phyloP scores from a whole-genome alignment of 1,139 yeast genomes.

The Chernovozyma aurita region DNA sequence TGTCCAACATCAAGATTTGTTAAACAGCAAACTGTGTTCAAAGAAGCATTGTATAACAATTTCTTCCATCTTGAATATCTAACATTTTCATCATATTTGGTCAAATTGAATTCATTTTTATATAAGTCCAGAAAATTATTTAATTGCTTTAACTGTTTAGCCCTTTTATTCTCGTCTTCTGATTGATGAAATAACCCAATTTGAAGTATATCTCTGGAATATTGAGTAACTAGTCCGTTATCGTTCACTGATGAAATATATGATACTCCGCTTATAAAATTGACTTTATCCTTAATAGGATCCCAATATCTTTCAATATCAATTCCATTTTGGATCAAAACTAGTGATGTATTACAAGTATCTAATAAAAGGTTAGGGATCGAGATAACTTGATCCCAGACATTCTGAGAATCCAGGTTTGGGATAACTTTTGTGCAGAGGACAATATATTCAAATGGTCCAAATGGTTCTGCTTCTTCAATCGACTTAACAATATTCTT shows the following conservation, averaged over 20 bases:
- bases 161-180: not conserved
- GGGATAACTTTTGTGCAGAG: constrained; percentile 33
- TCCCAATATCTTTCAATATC: constrained; percentile 27
- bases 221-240: constrained; percentile 16
- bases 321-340: constrained; percentile 30
- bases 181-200: constrained; percentile 18
- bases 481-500: constrained; percentile 19
- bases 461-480: constrained; percentile 18
- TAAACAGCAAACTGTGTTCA: constrained; percentile 31
- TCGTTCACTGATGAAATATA: constrained; percentile 21
- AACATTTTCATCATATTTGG: constrained; percentile 18
- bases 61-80: constrained; percentile 28
- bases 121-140: constrained; percentile 22
- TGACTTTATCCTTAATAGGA: constrained; percentile 11
- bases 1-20: constrained; percentile 27
- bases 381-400: constrained; percentile 21
- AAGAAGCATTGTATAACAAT: constrained; percentile 31
- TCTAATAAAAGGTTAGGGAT: constrained; percentile 9
- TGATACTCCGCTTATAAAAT: constrained; percentile 20
- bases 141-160: constrained; percentile 9
- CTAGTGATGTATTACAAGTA: constrained; percentile 13
- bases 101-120: constrained; percentile 15
- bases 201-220: constrained; percentile 16
- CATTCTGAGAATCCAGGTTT: constrained; percentile 12
- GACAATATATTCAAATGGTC: constrained; percentile 30